Conservation (phyloP, 345 rosid genomes). For the Dipteronia dyeriana region DNA sequence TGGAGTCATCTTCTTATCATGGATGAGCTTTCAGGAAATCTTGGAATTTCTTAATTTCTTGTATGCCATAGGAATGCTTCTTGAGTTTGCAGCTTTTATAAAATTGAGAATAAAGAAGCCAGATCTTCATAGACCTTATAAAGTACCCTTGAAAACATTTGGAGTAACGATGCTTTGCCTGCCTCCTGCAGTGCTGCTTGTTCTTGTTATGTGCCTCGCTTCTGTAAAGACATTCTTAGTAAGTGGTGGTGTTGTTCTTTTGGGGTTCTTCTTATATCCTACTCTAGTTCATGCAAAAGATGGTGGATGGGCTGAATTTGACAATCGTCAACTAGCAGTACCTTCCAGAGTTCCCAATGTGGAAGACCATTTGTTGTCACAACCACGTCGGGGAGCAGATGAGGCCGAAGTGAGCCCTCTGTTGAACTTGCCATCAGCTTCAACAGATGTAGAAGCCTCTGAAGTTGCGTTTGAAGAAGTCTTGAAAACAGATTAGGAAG, state of each 20-base stretch:
- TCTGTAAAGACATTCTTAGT: constrained; percentile 59
- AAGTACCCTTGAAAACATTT: constrained; percentile 62
- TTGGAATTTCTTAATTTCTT: constrained; percentile 88
- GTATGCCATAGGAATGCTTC: constrained; percentile 84
- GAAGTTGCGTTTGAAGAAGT: constrained; percentile 24
- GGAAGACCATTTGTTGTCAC: constrained; percentile 21
- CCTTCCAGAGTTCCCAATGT: constrained; percentile 3
- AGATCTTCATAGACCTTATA: constrained; percentile 72
- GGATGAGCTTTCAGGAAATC: constrained; percentile 95
- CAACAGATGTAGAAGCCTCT: constrained; percentile 19
- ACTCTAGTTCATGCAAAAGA: constrained; percentile 47
- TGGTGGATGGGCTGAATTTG: constrained; percentile 52
- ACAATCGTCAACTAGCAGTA: constrained; percentile 25
- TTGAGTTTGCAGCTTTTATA: constrained; percentile 85
- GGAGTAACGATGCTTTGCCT: constrained; percentile 67
- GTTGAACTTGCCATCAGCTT: constrained; percentile 12
- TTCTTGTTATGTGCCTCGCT: constrained; percentile 84
- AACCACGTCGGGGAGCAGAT: constrained; percentile 40
- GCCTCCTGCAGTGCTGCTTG: constrained; percentile 68
- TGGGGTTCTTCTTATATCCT: constrained; percentile 68
- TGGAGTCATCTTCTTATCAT: constrained; percentile 84
- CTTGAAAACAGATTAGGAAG: constrained; percentile 35
- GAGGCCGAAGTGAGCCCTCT: constrained; percentile 59
- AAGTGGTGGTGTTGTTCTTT: constrained; percentile 51
- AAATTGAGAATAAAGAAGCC: constrained; percentile 73